Evolutionary conservation across 2,329 filamentous ascomycete species (phyloP).

Genomic region (Trichoderma asperellum): DNA sequence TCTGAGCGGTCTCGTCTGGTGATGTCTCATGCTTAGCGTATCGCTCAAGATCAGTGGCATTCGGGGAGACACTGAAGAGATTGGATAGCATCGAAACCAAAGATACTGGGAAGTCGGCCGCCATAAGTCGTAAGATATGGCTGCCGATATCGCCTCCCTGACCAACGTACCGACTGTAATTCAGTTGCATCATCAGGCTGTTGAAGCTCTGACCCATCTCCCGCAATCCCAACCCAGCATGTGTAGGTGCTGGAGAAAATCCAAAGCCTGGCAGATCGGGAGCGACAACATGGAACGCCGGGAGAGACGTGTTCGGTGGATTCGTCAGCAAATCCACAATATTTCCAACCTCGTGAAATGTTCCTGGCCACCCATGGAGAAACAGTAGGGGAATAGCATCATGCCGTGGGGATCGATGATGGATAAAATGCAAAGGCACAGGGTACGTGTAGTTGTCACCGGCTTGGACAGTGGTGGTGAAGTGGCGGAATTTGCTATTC

Average conservation of each 20-base stretch:
- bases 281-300: slow-evolving; percentile 8
- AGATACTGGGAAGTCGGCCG: background rate
- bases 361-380: slow-evolving; percentile 5
- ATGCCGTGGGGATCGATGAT: background rate
- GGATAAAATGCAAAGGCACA: background rate
- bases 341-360: background rate
- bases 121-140: background rate
- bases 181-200: background rate
- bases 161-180: background rate
- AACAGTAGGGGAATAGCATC: slow-evolving; percentile 6
- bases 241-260: slow-evolving; percentile 3
- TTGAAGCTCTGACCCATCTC: background rate
- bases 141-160: background rate
- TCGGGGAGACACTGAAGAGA: background rate
- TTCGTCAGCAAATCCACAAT: background rate
- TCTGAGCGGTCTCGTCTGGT: background rate
- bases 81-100: slow-evolving; percentile 1
- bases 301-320: background rate
- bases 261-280: slow-evolving; percentile 3
- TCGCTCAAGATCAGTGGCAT: slow-evolving; percentile 48
- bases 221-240: background rate
- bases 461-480: background rate
- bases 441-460: background rate
- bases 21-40: slow-evolving; percentile 29
- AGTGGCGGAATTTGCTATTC: background rate